These are phyloP conservation scores for Colletotrichum magnum DNA, from an alignment of 2,329 filamentous ascomycete species.

Conservation along the genomic window DNA sequence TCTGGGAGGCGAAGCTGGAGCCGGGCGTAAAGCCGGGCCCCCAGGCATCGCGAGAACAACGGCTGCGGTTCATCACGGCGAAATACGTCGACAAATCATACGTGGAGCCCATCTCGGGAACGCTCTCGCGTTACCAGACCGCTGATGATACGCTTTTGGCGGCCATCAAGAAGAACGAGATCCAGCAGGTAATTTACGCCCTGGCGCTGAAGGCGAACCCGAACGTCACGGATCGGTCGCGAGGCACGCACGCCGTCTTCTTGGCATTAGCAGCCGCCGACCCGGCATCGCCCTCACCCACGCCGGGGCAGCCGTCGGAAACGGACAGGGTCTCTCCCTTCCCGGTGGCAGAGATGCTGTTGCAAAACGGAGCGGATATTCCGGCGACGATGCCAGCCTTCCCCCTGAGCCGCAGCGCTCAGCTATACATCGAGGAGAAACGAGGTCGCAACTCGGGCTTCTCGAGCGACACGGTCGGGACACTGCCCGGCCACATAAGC, in stretches of 20 bases:
- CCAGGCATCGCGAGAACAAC: constrained; percentile 87
- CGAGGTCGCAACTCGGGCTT: constrained; percentile 63
- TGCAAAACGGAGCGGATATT: constrained; percentile 95
- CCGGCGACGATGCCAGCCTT: constrained; percentile 83
- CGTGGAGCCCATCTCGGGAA: constrained; percentile 83
- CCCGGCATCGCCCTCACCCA: constrained; percentile 80
- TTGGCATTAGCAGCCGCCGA: constrained; percentile 93
- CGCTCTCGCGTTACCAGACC: constrained; percentile 81
- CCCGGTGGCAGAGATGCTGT: constrained; percentile 88
- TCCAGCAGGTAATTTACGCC: constrained; percentile 92
- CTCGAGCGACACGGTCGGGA: constrained; percentile 71
- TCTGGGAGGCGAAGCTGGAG: constrained; percentile 93
- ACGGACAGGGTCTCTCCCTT: constrained; percentile 77
- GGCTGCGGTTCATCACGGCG: constrained; percentile 92
- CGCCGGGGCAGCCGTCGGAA: constrained; percentile 55
- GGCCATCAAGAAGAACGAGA: constrained; percentile 96
- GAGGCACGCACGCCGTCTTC: constrained; percentile 90
- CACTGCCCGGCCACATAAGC: constrained; percentile 66
- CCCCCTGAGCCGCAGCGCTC: constrained; percentile 84
- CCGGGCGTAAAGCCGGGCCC: constrained; percentile 79
- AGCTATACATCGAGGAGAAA: constrained; percentile 88
- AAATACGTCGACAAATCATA: constrained; percentile 92
- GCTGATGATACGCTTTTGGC: constrained; percentile 91
- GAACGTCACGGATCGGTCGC: constrained; percentile 87
- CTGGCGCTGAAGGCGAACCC: constrained; percentile 89